Conservation (phyloP, 306 rosid genomes). For the Astragalus membranaceus region DNA sequence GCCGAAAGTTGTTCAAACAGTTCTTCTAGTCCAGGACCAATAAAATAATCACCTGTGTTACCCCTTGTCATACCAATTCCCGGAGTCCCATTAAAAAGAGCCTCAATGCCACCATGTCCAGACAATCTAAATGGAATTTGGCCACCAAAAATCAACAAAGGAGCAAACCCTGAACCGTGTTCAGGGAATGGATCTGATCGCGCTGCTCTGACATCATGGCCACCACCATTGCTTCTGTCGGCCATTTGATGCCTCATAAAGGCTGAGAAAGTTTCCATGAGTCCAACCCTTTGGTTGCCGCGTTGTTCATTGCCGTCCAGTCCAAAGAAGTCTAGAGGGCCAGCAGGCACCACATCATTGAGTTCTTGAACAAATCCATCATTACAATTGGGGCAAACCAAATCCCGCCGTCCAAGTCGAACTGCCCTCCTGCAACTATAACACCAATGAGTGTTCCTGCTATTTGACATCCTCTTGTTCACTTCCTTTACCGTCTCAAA, state of each 20-base stretch:
- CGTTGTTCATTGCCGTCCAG: conserved; percentile 30
- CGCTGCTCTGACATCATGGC: conserved; percentile 23
- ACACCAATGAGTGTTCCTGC: conserved; percentile 67
- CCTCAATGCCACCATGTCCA: conserved; percentile 54
- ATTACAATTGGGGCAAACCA: conserved; percentile 45
- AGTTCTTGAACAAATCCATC: conserved; percentile 64
- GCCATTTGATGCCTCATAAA: conserved; percentile 46
- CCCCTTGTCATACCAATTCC: conserved; percentile 54
- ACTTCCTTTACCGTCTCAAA: conserved; percentile 19
- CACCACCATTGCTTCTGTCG: conserved; percentile 28
- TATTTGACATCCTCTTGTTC: conserved; percentile 48
- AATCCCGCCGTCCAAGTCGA: conserved; percentile 34
- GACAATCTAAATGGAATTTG: conserved; percentile 55
- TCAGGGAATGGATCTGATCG: conserved; percentile 39
- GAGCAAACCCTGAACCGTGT: conserved; percentile 35
- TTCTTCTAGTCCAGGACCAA: conserved; percentile 79
- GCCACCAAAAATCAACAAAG: conserved; percentile 61
- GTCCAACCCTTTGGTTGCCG: conserved; percentile 26
- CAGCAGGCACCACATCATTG: conserved; percentile 35
- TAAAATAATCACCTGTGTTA: conserved; percentile 62
- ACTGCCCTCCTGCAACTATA: conserved; percentile 43
- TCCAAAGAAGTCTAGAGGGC: conserved; percentile 40
- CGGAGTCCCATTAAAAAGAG: conserved; percentile 57
- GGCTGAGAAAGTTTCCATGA: conserved; percentile 50
- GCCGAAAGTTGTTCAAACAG: conserved; percentile 67